Conservation (phyloP, 768 basidiomycete species). For the Strobilomyces echinocephalus region DNA sequence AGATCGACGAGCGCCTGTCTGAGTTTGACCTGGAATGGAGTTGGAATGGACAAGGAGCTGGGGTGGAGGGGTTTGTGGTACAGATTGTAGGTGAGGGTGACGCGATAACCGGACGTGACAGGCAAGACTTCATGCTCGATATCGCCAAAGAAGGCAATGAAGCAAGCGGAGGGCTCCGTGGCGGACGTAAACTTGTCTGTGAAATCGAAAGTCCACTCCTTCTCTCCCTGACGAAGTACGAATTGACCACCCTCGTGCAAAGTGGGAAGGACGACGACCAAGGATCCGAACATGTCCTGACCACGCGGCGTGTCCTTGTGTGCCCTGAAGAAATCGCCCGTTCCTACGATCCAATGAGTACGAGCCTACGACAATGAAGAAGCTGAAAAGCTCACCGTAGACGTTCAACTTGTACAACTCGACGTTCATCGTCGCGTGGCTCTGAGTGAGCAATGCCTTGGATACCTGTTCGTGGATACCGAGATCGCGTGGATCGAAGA, state of each 20-base stretch:
- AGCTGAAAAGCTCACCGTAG: constrained; percentile 31
- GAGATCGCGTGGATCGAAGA: not conserved
- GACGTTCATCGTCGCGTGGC: not conserved
- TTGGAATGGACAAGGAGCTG: not conserved
- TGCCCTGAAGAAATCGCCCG: constrained; percentile 8
- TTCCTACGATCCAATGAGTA: not conserved
- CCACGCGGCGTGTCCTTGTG: constrained; percentile 32
- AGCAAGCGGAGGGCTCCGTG: constrained; percentile 24
- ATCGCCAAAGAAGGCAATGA: constrained; percentile 41
- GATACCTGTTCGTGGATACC: not conserved
- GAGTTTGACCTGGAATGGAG: not conserved
- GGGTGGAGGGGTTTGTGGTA: not conserved
- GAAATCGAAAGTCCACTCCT: constrained; percentile 6
- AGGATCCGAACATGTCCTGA: constrained; percentile 45
- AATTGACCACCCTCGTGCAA: constrained; percentile 12
- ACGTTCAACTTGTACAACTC: constrained; percentile 47
- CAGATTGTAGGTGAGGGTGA: constrained; percentile 45
- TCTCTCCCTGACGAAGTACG: constrained; percentile 3
- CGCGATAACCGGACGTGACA: constrained; percentile 39
- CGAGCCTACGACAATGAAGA: not conserved
- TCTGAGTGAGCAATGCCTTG: constrained; percentile 2
- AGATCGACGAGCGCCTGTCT: not conserved
- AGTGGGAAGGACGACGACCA: constrained; percentile 48
- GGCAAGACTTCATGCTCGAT: constrained; percentile 43
- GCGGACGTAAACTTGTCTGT: not conserved